A percentile compares a stretch with the other conserved stretches of the same genome.
Conservation (phyloP, 2,329 filamentous ascomycete species). For the Talaromyces amestolkiae region DNA sequence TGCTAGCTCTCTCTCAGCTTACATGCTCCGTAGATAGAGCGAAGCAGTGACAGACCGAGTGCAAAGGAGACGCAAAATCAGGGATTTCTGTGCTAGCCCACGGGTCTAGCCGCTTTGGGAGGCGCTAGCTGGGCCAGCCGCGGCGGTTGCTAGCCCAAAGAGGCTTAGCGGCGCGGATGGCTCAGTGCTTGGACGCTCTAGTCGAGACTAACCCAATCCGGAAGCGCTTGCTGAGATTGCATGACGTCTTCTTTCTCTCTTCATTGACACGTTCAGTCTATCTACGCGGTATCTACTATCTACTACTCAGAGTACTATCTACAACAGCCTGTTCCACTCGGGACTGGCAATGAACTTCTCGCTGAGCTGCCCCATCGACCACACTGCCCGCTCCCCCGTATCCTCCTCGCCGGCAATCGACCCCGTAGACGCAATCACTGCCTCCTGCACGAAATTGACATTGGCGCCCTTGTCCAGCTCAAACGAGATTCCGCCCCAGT, state of each 20-base stretch:
- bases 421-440: slow-evolving; percentile 44
- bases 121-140: neutral
- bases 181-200: neutral
- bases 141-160: neutral
- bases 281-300: neutral
- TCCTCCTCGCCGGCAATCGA: slow-evolving; percentile 24
- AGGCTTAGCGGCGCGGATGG: neutral
- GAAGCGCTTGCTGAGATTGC: neutral
- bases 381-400: slow-evolving; percentile 35
- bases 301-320: neutral
- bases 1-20: neutral
- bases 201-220: neutral
- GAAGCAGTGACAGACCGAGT: neutral
- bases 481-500: slow-evolving; percentile 62
- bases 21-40: too few species aligned
- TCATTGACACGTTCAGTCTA: neutral
- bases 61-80: slow-evolving; percentile 6
- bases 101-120: neutral
- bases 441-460: slow-evolving; percentile 60
- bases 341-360: slow-evolving; percentile 64
- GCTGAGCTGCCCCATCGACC: slow-evolving; percentile 61
- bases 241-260: slow-evolving; percentile 12
- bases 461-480: slow-evolving; percentile 57
- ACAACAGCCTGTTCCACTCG: slow-evolving; percentile 56
- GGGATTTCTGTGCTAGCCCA: neutral